Base-by-base conservation (phyloP, 2,329 filamentous ascomycete genomes). In the Metarhizium sp. region DNA sequence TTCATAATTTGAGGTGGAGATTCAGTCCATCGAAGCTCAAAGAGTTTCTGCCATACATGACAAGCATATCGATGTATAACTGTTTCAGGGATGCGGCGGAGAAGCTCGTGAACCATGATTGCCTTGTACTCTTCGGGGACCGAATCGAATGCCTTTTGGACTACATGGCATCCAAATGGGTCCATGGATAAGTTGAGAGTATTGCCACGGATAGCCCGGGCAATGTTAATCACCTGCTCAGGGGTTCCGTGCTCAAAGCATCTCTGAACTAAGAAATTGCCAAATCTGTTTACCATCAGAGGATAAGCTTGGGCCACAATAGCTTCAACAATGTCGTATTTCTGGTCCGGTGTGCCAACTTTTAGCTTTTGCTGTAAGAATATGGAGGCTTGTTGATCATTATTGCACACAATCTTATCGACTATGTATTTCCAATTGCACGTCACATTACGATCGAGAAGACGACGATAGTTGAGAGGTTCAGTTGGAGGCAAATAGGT, bases 391-490 rank as follows among this genome's bases (percentile, higher is more conserved):
- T 99, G 94, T 72, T 99, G 94, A 67, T 99, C 94, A 70, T 99
- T 97, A 75, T 92, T 96, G 81, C 90, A 95, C 62, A 99, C 92
- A 68, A 99, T 99, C 78, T 97, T 97, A 76, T 99, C 92, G 55
- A 99, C 94, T 63, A 99, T 96, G 69, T 96, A 96, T 74, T 94
- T 95, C 94, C 92, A 99, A 75, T 99, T 95, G 74, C 92, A 97
- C 66, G 89, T 95, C 71, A 95, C 90, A 68, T 92, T 96, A 66
- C 92, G 91, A 67, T 99, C 94, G 50, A 97, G 83, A 43, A 99
- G 81, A 55, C 92, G 91, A 58, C 94, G 91, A 67, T 97, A 99
- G 72, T 99, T 97, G 64, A 97, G 81, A 11, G 92, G 94, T 71
- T 99, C 94, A 6, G 88, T 88, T 3, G 91, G 87, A 11, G 88